Conservation (phyloP, 192 early-diverging fungal genomes). For the Dissophora ornata region DNA sequence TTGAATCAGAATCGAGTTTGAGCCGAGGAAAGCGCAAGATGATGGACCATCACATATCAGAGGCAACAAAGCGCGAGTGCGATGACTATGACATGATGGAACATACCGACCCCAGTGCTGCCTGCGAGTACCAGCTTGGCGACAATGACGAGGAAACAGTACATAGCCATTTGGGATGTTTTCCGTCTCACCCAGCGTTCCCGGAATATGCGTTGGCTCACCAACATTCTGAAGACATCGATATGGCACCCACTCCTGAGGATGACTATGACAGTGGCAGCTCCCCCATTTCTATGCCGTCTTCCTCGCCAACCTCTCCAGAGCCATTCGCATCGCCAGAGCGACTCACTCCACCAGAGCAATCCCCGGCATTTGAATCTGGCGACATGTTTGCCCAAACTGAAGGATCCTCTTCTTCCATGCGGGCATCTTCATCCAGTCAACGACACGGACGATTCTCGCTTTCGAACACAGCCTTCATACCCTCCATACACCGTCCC, state of each 20-base stretch:
- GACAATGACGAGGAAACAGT: background rate
- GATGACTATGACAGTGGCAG: slow-evolving; percentile 3
- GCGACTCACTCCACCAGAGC: too few relatives aligned
- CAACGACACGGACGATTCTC: slow-evolving; percentile 41
- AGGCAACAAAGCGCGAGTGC: background rate
- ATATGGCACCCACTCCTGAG: background rate
- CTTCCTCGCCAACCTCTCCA: background rate
- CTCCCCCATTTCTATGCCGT: slow-evolving; percentile 6
- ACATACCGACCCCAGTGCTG: too few relatives aligned
- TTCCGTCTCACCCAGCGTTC: background rate
- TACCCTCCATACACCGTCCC: slow-evolving; percentile 29
- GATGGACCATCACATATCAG: slow-evolving; percentile 33
- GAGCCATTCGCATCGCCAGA: slow-evolving; percentile 10
- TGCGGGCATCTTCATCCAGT: slow-evolving; percentile 4
- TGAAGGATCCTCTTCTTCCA: slow-evolving; percentile 1
- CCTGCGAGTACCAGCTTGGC: background rate
- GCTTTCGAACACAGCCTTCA: slow-evolving; percentile 27
- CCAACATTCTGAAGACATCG: slow-evolving; percentile 4
- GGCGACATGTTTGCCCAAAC: slow-evolving; percentile 1
- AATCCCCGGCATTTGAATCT: background rate
- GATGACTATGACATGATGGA: slow-evolving; percentile 18
- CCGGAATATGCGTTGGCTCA: background rate
- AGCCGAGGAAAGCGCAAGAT: slow-evolving; percentile 44
- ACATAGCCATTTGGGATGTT: background rate
- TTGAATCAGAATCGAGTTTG: slow-evolving; percentile 5